Conservation (phyloP, 106 monocot species). For the Dendrobium officinale region DNA sequence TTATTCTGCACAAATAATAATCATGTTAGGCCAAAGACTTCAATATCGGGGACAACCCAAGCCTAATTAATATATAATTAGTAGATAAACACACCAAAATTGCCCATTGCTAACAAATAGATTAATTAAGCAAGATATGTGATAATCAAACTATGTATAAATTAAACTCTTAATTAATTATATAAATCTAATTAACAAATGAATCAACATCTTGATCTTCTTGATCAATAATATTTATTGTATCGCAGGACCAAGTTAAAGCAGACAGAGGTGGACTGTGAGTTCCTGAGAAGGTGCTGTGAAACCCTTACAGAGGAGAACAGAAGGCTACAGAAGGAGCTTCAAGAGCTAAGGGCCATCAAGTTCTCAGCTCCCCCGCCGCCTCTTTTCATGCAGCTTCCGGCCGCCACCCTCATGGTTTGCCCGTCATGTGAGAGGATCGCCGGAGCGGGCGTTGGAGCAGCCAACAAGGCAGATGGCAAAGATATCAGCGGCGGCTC, state of each 20-base stretch:
- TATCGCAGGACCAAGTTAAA: constrained; percentile 21
- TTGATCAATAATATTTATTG: background rate
- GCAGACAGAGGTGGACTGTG: constrained; percentile 29
- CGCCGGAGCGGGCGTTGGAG: background rate
- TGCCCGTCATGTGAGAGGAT: constrained; percentile 27
- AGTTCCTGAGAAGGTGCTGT: constrained; percentile 35
- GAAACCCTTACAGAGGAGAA: constrained; percentile 34
- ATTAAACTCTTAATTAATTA: background rate
- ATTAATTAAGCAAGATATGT: background rate
- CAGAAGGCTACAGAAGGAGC: constrained; percentile 22
- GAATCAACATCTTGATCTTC: background rate
- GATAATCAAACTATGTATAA: background rate
- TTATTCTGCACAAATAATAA: background rate
- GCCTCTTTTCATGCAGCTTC: constrained; percentile 21
- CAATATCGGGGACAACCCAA: too few species aligned
- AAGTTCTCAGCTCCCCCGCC: constrained; percentile 5
- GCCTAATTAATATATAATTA: too few species aligned
- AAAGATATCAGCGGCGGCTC: background rate
- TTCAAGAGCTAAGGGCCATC: constrained; percentile 23
- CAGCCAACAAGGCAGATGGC: background rate
- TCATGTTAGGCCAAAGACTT: too few species aligned
- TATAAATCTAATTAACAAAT: background rate
- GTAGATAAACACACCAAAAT: too few species aligned
- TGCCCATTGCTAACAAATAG: background rate
- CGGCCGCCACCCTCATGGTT: constrained; percentile 20